Conservation (phyloP, 108 stramenopile species). For the Schizochytrium sp. region DNA sequence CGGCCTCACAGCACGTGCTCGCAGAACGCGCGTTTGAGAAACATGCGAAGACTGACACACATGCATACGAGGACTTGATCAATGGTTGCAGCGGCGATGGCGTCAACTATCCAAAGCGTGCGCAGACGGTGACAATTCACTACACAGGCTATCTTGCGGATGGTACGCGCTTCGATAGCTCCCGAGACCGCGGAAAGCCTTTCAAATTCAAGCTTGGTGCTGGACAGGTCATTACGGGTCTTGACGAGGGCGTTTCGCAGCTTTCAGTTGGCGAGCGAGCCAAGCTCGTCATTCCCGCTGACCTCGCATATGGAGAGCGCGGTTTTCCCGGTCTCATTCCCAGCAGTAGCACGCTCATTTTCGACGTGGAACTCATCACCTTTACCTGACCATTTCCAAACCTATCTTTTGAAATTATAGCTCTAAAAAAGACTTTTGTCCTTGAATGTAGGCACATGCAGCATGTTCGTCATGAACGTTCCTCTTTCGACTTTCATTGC, state of each 20-base stretch:
- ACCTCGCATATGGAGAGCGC: slow-evolving; percentile 75
- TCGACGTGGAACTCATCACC: slow-evolving; percentile 74
- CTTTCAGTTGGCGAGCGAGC: slow-evolving; percentile 79
- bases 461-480: too few species aligned
- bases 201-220: slow-evolving; percentile 71
- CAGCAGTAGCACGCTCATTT: slow-evolving; percentile 67
- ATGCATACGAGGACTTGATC: too few species aligned
- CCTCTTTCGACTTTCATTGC: too few species aligned
- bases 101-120: slow-evolving; percentile 57
- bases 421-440: too few species aligned
- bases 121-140: slow-evolving; percentile 81
- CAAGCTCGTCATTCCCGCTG: slow-evolving; percentile 68
- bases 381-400: neutral
- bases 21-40: too few species aligned
- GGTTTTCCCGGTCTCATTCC: slow-evolving; percentile 64
- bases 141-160: slow-evolving; percentile 92
- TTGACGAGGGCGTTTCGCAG: slow-evolving; percentile 61
- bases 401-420: too few species aligned
- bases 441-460: too few species aligned
- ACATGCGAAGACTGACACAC: too few species aligned
- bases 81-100: slow-evolving; percentile 41
- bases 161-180: slow-evolving; percentile 87
- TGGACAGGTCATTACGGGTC: slow-evolving; percentile 83
- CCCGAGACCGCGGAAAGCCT: slow-evolving; percentile 78
- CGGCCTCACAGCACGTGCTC: too few species aligned